Evolutionary conservation across 129 eudicot species (phyloP).

Genomic region (sunflower (Helianthus annuus)): HanXRQr2.0-SUNRISE NC_035448.2:120596045-120596544

Average conservation of each 20-base stretch:
- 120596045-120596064: slow-evolving; percentile 1
- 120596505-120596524: slow-evolving; percentile 7
- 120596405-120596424: slow-evolving; percentile 27
- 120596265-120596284: slow-evolving; percentile 13
- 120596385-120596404: slow-evolving; percentile 14
- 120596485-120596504: slow-evolving; percentile 21
- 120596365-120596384: slow-evolving; percentile 8
- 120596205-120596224: slow-evolving; percentile 24
- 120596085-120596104: background rate
- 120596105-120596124: slow-evolving; percentile 19
- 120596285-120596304: slow-evolving; percentile 10
- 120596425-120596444: slow-evolving; percentile 8
- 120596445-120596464: slow-evolving; percentile 13
- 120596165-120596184: slow-evolving; percentile 10
- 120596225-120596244: slow-evolving; percentile 18
- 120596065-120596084: background rate
- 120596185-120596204: slow-evolving; percentile 16
- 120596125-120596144: slow-evolving; percentile 14
- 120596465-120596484: slow-evolving; percentile 8
- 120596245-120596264: slow-evolving; percentile 14
- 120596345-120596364: slow-evolving; percentile 16
- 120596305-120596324: slow-evolving; percentile 18
- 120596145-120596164: slow-evolving; percentile 13
- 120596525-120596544: slow-evolving; percentile 2
- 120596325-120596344: slow-evolving; percentile 28